phyloP scores from a whole-genome alignment of 23 red algal species.

The Gracilaria domingensis region DNA sequence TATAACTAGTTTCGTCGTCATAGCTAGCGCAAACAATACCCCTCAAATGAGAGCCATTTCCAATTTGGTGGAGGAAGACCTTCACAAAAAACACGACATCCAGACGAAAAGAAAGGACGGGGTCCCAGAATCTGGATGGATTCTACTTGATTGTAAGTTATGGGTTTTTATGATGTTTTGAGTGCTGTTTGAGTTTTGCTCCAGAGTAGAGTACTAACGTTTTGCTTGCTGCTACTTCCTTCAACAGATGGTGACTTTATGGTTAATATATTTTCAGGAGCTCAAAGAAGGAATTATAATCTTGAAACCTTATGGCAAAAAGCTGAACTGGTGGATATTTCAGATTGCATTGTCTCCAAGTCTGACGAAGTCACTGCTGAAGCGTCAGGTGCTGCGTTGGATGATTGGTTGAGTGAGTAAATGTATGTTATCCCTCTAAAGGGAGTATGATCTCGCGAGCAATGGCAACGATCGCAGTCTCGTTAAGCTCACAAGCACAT shows the following conservation, averaged over 20 bases:
- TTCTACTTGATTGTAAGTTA: conserved; percentile 92
- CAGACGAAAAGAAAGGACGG: conserved; percentile 55
- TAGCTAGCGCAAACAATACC: conserved; percentile 74
- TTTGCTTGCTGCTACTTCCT: not conserved
- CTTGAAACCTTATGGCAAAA: conserved; percentile 83
- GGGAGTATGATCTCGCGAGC: too few species aligned
- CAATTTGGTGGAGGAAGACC: conserved; percentile 83
- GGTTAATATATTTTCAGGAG: conserved; percentile 88
- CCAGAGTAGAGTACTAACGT: not conserved
- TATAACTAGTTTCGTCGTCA: conserved; percentile 87
- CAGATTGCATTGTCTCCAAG: conserved; percentile 50
- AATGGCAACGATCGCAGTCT: not conserved
- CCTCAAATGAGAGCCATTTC: conserved; percentile 92
- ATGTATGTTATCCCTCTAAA: not conserved
- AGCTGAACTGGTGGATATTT: conserved; percentile 84
- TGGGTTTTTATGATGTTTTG: not conserved
- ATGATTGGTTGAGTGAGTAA: conserved; percentile 71
- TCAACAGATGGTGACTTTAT: conserved; percentile 89
- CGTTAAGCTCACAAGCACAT: not conserved
- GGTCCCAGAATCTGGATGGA: conserved; percentile 79
- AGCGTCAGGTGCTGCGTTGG: conserved; percentile 25
- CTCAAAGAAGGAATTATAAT: conserved; percentile 82
- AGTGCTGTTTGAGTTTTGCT: not conserved
- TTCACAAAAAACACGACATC: conserved; percentile 70
- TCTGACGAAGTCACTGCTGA: conserved; percentile 23